Conservation (phyloP, 2,329 filamentous ascomycete genomes). For the Ampelomyces quisqualis region DNA sequence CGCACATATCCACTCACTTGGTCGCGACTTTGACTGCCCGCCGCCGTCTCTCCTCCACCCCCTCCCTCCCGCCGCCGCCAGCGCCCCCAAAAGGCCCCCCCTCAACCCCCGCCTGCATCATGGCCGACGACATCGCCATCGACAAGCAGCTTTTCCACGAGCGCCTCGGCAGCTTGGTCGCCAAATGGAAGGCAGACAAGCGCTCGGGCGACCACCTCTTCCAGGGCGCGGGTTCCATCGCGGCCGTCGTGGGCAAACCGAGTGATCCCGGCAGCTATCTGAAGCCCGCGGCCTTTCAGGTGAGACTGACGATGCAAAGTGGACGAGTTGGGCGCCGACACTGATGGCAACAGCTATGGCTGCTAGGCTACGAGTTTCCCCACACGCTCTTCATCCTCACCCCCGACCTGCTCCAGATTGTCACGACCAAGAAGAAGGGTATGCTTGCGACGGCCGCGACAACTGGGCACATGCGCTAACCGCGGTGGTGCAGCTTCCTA, state of each 20-base stretch:
- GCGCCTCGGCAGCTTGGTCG: constrained; percentile 81
- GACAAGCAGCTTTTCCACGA: constrained; percentile 92
- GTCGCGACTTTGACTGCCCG: constrained; percentile 29
- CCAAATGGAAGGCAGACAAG: constrained; percentile 96
- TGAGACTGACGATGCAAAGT: constrained; percentile 49
- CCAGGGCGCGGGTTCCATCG: constrained; percentile 79
- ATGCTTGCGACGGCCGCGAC: constrained; percentile 11
- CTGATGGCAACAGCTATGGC: constrained; percentile 73
- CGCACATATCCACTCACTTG: constrained; percentile 17
- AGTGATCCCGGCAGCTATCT: constrained; percentile 77
- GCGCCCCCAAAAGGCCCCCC: constrained; percentile 20
- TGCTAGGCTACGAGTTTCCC: constrained; percentile 97
- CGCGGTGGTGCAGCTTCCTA: constrained; percentile 71
- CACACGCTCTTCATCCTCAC: constrained; percentile 94
- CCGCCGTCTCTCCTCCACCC: constrained; percentile 15
- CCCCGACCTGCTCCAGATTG: constrained; percentile 80
- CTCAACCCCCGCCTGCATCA: constrained; percentile 41
- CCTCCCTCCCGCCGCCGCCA: constrained; percentile 17
- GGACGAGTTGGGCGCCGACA: constrained; percentile 24
- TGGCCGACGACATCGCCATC: constrained; percentile 80
- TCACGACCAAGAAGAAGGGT: constrained; percentile 98
- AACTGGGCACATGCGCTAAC: constrained; percentile 14
- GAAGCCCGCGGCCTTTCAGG: constrained; percentile 96
- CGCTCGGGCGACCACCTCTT: constrained; percentile 83
- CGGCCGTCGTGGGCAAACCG: constrained; percentile 92